Evolutionary conservation across 2,329 filamentous ascomycete species (phyloP), one percentile per base, ranked within the genome.

Genomic region (Sordariomycetes sp.): DNA sequence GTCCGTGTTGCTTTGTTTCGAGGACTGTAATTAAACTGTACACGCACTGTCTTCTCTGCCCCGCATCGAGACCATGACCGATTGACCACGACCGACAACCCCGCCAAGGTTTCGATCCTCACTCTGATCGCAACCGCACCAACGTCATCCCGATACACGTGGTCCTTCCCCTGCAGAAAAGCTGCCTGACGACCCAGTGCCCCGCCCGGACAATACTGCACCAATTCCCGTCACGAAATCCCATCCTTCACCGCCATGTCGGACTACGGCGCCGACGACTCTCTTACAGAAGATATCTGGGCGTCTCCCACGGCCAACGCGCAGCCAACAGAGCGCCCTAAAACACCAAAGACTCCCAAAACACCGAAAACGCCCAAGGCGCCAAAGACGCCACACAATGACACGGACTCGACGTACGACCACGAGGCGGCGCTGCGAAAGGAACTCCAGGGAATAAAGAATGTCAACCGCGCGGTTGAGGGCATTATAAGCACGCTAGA

Each of bases 381-480:
- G 32, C 76, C 69, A 64, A 70, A 69, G 63, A 76, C 63, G 69
- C 72, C 62, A 76, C 24, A 40, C 79, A 62, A 60, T 77, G 78
- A 50, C 72, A 78, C 55, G 61, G 57, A 52, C 58, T 61, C 59
- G 48, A 67, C 57, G 53, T 71, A 68, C 62, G 72, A 74, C 57
- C 74, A 71, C 53, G 90, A 96, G 61, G 83, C 83, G 2, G 81
- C 83, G 16, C 76, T 99, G 64, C 86, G 82, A 18, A 85, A 81
- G 58, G 94, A 99, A 72, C 76, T 97, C 32, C 86, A 91, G 62
- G 88, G 86, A 54, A 86, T 99, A 35, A 85, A 87, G 60, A 87
- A 87, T 64, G 89, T 97, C 68, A 99, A 99, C 72, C 81, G 86
- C 64, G 87, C 91, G 48, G 89, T 99, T 60, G 90, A 97, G 69